Base-by-base conservation (phyloP, 257 asterid genomes). In the Scutellaria minor region DNA sequence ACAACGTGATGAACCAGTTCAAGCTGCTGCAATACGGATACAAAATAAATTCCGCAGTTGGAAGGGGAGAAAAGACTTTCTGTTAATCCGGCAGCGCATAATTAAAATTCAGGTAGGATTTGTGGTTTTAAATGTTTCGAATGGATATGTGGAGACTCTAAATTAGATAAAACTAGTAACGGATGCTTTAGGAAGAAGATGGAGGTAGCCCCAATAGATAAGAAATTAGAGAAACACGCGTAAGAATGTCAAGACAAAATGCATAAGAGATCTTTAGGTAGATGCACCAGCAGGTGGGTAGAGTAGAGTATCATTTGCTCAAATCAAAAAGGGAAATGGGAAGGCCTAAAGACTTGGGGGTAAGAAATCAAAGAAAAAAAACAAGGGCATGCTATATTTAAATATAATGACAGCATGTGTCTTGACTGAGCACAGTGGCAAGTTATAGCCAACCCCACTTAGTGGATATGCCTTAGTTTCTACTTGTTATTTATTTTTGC, bases 41-140 rank as follows among this genome's bases (percentile, higher is more conserved):
- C 98, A 93, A 40, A 93, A 90, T 70, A 90, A 89, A 75, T 93
- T 87, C 78, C 96, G 98, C 65, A 81, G 98, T 75, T 93, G 96
- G 95, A 93, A 90, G 81, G 93, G 97, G 64, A 83, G 98, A 79
- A 90, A 83, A 79, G 89, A 93, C 18, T 93, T 78, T 81, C 81
- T 93, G 79, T 79, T 71, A 52, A 83, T 78, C 73, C 87, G 96
- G 66, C 93, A 87, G 79, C 82, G 85, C 47, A 87, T 93, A 53
- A 89, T 93, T 77, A 93, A 90, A 82, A 89, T 93, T 53, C 98
- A 93, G 97, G 98, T 90, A 58, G 20, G 12, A 22, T 57, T 37
- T 45, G 35, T 54, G 18, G 63, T 57, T 27, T 18, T 14, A 57
- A 10, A 24, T 57, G 15, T 57, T 57, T 42, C 10, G 42, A 56